Percentiles rank a stretch among this genome's conserved stretches.
Evolutionary conservation across 768 basidiomycete genomes (phyloP).

Genomic region (Tricholoma sp.): DNA sequence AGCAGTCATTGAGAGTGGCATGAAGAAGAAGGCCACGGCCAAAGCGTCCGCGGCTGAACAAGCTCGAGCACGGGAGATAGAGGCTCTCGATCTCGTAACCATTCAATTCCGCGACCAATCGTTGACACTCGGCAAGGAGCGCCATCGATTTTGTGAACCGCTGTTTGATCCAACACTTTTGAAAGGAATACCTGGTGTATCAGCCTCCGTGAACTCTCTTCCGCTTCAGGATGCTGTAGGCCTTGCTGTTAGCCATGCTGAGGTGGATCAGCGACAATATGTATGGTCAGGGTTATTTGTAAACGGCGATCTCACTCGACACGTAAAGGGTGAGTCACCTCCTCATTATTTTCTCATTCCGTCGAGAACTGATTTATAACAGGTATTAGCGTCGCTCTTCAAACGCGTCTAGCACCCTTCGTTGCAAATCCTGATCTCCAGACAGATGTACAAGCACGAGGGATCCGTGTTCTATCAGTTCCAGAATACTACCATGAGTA

Average conservation of each 20-base stretch:
- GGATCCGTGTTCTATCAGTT: conserved; percentile 56
- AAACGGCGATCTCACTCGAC: conserved; percentile 69
- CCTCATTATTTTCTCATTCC: neutral
- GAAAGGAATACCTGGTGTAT: conserved; percentile 26
- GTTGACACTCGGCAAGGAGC: conserved; percentile 78
- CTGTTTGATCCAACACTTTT: conserved; percentile 72
- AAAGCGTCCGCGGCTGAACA: conserved; percentile 76
- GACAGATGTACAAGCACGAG: conserved; percentile 69
- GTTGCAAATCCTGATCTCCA: conserved; percentile 56
- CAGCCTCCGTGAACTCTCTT: conserved; percentile 25
- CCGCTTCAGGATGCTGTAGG: conserved; percentile 68
- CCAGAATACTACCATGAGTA: conserved; percentile 94
- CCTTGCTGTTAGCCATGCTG: conserved; percentile 53
- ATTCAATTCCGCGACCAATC: conserved; percentile 67
- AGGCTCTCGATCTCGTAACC: conserved; percentile 77
- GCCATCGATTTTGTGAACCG: conserved; percentile 89
- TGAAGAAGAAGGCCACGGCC: conserved; percentile 69
- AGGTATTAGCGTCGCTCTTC: conserved; percentile 67
- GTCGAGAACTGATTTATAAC: neutral
- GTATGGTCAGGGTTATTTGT: conserved; percentile 79
- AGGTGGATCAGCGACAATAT: conserved; percentile 61
- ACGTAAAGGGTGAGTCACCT: conserved; percentile 57
- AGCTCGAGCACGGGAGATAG: conserved; percentile 77
- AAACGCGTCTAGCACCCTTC: conserved; percentile 64
- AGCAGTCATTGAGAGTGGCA: conserved; percentile 80